Evolutionary conservation across 176 grass and related monocot species (phyloP).

Genomic region (Tillandsia leiboldiana): DNA sequence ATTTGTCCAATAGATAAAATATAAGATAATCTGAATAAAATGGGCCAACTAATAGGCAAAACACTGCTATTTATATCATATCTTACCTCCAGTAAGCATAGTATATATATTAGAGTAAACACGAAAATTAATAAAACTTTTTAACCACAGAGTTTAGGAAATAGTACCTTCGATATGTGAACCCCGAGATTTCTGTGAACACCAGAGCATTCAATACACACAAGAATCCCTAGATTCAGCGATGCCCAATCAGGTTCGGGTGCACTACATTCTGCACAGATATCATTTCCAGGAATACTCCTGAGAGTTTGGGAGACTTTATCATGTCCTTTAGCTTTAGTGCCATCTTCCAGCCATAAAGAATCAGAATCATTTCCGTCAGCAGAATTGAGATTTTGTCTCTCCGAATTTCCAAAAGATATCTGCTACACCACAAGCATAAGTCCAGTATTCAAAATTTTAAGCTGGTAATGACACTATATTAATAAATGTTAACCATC

Average conservation of each 20-base stretch:
- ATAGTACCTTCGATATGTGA: constrained; percentile 83
- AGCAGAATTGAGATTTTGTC: constrained; percentile 27
- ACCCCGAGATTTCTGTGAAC: constrained; percentile 97
- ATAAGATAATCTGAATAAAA: neutral
- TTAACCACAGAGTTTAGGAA: neutral
- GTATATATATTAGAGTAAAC: too few relatives aligned
- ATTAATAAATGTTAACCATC: neutral
- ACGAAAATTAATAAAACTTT: neutral
- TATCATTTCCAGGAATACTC: constrained; percentile 82
- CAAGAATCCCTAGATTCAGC: constrained; percentile 85
- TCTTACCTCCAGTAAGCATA: neutral
- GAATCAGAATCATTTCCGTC: constrained; percentile 30
- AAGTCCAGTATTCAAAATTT: neutral
- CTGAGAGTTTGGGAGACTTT: constrained; percentile 49
- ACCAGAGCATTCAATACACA: constrained; percentile 93
- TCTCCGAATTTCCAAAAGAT: constrained; percentile 27
- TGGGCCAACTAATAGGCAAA: neutral
- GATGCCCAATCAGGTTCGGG: constrained; percentile 92
- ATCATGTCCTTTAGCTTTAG: constrained; percentile 41
- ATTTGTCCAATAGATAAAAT: neutral
- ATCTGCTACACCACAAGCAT: constrained; percentile 39
- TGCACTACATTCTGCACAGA: constrained; percentile 79
- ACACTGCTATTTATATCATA: neutral
- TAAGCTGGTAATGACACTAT: neutral
- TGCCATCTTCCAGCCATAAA: constrained; percentile 32